Conservation (phyloP, 208 protist genomes). For the Crithidia acanthocephali region DNA sequence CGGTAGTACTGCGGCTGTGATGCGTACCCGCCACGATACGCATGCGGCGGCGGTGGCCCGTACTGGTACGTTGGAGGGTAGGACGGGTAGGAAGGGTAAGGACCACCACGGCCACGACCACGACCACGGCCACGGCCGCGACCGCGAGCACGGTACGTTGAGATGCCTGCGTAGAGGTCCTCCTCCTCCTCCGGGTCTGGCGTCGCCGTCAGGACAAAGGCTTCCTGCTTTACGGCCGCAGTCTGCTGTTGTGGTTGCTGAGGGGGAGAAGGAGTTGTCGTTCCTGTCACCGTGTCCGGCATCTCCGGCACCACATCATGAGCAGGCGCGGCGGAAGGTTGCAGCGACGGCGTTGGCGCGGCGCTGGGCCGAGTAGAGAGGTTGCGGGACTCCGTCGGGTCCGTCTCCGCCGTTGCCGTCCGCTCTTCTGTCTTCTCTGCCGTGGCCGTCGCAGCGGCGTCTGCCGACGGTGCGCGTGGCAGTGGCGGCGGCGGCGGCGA, state of each 20-base stretch:
- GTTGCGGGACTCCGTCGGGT: constrained; percentile 28
- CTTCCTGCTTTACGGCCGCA: constrained; percentile 39
- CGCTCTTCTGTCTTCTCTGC: constrained; percentile 1
- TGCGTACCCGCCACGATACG: constrained; percentile 34
- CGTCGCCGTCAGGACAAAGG: constrained; percentile 31
- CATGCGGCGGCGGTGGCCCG: constrained; percentile 11
- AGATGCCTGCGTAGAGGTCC: constrained; percentile 74
- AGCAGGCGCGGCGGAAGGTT: constrained; percentile 12
- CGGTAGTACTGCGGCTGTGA: constrained; percentile 25
- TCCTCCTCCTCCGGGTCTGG: constrained; percentile 49
- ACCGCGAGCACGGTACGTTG: constrained; percentile 19
- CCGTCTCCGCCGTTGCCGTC: constrained; percentile 10
- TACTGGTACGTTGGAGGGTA: background rate
- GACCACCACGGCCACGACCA: constrained; percentile 26
- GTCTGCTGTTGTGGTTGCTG: constrained; percentile 14
- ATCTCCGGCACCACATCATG: constrained; percentile 10
- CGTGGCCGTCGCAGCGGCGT: background rate
- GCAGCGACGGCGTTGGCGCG: constrained; percentile 24
- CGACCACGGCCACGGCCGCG: constrained; percentile 33
- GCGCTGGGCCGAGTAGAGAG: constrained; percentile 27
- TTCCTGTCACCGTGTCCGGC: constrained; percentile 7
- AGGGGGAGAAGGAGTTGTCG: background rate
- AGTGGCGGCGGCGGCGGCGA: background rate
- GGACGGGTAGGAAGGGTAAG: constrained; percentile 20
- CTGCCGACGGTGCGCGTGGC: constrained; percentile 3